Percentiles rank a stretch among this genome's conserved stretches.
Evolutionary conservation across 1,284 basidiomycete genomes (phyloP).

Genomic region (Papiliotrema terrestris): DNA sequence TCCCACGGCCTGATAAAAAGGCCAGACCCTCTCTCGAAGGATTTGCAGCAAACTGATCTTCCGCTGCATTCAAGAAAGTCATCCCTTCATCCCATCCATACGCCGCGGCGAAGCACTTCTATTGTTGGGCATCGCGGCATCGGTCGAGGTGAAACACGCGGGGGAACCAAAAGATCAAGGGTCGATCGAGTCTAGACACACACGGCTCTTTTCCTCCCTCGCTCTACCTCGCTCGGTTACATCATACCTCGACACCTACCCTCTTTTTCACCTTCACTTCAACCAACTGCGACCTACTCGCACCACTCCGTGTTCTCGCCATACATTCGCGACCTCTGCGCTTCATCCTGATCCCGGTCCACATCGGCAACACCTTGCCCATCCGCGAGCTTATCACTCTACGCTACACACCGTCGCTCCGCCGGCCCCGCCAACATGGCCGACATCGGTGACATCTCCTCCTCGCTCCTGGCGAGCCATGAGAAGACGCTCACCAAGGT

Average conservation of each 20-base stretch:
- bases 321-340: too few species aligned
- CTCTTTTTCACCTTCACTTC: neutral
- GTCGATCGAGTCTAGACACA: neutral
- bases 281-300: neutral
- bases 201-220: neutral
- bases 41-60: too few species aligned
- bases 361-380: too few species aligned
- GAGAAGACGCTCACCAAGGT: slow-evolving; percentile 41
- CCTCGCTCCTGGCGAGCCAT: slow-evolving; percentile 32
- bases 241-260: neutral
- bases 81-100: too few species aligned
- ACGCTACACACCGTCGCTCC: neutral
- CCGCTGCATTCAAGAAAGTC: too few species aligned
- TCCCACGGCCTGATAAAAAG: too few species aligned
- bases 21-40: too few species aligned
- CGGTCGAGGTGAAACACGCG: neutral
- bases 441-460: slow-evolving; percentile 19
- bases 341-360: too few species aligned
- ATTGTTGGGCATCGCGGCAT: slow-evolving; percentile 10
- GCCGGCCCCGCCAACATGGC: slow-evolving; percentile 21
- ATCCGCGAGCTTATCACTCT: neutral
- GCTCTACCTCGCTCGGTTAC: neutral
- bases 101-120: slow-evolving; percentile 42
- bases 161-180: neutral
- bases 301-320: too few species aligned